Percentiles rank a stretch among this genome's conserved stretches.
Conservation (phyloP, 2,329 filamentous ascomycete genomes). For the Emericellopsis cladophorae region DNA sequence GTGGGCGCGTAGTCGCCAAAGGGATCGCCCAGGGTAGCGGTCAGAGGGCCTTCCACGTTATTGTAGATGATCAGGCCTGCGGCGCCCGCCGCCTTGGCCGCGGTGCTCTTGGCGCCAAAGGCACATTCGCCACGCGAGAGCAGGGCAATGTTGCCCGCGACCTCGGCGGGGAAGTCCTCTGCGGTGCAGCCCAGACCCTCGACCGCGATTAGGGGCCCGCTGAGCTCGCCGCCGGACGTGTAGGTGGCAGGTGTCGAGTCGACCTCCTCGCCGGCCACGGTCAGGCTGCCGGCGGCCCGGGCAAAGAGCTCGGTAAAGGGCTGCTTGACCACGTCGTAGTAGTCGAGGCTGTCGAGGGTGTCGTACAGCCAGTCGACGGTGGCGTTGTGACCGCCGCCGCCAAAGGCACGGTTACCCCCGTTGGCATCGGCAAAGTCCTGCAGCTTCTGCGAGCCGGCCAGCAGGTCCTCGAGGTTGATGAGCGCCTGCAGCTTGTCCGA, state of each 20-base stretch:
- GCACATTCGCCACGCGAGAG: slow-evolving; percentile 45
- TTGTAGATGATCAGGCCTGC: slow-evolving; percentile 48
- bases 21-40: slow-evolving; percentile 42
- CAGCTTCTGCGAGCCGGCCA: slow-evolving; percentile 28
- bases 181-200: slow-evolving; percentile 39
- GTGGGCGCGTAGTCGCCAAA: slow-evolving; percentile 33
- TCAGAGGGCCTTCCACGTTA: slow-evolving; percentile 35
- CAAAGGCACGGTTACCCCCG: slow-evolving; percentile 28
- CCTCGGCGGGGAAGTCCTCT: slow-evolving; percentile 37
- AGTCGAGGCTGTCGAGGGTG: slow-evolving; percentile 20
- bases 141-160: slow-evolving; percentile 44
- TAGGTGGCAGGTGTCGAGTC: slow-evolving; percentile 27
- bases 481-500: slow-evolving; percentile 23
- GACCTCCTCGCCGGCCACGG: slow-evolving; percentile 14
- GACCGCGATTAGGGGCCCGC: slow-evolving; percentile 29
- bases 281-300: slow-evolving; percentile 15
- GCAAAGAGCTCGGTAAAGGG: slow-evolving; percentile 26
- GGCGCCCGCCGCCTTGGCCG: slow-evolving; percentile 45
- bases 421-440: slow-evolving; percentile 29
- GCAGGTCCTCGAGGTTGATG: slow-evolving; percentile 25
- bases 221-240: slow-evolving; percentile 32
- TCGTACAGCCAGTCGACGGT: slow-evolving; percentile 31
- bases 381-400: slow-evolving; percentile 29
- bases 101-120: slow-evolving; percentile 43
- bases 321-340: slow-evolving; percentile 31